Percentiles rank a stretch among this genome's conserved stretches.
These are phyloP conservation scores for Solanum gandarillasii DNA, from an alignment of 257 asterid species.

Conservation along the genomic window DNA sequence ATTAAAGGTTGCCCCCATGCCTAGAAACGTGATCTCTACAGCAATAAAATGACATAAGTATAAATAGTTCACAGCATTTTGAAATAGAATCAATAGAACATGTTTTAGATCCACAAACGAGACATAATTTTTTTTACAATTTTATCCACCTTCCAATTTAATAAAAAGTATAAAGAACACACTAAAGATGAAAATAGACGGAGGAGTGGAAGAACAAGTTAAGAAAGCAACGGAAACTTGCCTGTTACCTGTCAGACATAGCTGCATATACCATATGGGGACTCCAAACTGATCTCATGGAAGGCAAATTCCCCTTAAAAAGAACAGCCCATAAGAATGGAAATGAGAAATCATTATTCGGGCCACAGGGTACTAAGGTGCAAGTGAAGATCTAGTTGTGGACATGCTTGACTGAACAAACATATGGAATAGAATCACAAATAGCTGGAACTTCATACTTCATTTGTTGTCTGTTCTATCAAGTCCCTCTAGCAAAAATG, in stretches of 20 bases:
- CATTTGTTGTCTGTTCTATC: constrained; percentile 9
- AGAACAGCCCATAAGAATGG: not conserved
- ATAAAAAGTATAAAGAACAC: not conserved
- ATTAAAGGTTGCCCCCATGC: too few relatives aligned
- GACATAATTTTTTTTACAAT: not conserved
- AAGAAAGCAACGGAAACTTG: not conserved
- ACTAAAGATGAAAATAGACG: not conserved
- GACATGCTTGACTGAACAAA: not conserved
- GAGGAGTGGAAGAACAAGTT: not conserved
- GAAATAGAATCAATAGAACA: not conserved
- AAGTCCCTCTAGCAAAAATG: constrained; percentile 47
- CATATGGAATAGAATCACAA: not conserved
- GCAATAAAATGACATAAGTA: not conserved
- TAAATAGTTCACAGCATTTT: not conserved
- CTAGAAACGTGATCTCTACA: too few relatives aligned
- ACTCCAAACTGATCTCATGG: not conserved
- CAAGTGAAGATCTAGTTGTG: not conserved
- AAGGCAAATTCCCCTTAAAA: not conserved
- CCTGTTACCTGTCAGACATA: not conserved
- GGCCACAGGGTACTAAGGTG: not conserved
- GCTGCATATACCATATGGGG: not conserved
- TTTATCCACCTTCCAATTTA: not conserved
- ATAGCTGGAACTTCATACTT: not conserved
- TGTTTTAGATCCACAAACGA: not conserved
- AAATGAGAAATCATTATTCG: not conserved